Conservation (phyloP, 208 protist species). For the Acanthamoeba rhysodes region DNA sequence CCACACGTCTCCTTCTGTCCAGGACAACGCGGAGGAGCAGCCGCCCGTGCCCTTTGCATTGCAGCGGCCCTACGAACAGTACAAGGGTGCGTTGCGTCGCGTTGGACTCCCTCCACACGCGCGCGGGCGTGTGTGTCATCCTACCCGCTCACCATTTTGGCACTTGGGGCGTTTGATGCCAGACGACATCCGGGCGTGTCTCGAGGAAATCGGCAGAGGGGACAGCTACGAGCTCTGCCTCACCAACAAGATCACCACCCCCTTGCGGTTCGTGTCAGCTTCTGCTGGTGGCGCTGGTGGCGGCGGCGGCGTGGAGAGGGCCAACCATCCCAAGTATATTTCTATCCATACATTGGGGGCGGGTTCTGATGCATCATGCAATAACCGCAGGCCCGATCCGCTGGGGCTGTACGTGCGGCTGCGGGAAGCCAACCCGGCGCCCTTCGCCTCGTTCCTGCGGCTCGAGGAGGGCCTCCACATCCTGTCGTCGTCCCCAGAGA, state of each 20-base stretch:
- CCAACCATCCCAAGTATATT: no score
- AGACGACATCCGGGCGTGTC: constrained; percentile 35
- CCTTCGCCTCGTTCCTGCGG: constrained; percentile 81
- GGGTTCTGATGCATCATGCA: neutral
- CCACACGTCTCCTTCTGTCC: neutral
- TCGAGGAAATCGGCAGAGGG: neutral
- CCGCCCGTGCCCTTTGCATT: neutral
- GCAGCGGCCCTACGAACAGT: neutral
- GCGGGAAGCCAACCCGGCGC: constrained; percentile 15
- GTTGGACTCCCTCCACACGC: neutral
- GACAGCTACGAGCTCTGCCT: constrained; percentile 80
- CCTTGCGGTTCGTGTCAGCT: neutral
- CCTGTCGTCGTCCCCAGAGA: constrained; percentile 85
- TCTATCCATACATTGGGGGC: no score
- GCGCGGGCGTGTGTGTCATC: neutral
- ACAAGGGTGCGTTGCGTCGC: neutral
- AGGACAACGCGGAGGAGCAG: neutral
- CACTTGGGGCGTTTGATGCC: no score
- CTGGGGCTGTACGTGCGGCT: neutral
- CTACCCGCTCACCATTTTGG: no score
- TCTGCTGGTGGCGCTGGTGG: no score
- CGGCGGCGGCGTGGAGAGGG: no score
- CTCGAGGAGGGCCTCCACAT: constrained; percentile 76
- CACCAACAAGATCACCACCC: constrained; percentile 63
- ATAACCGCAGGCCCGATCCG: neutral